Conservation (phyloP, 2,329 filamentous ascomycete genomes). For the Exophiala dermatitidis region DNA sequence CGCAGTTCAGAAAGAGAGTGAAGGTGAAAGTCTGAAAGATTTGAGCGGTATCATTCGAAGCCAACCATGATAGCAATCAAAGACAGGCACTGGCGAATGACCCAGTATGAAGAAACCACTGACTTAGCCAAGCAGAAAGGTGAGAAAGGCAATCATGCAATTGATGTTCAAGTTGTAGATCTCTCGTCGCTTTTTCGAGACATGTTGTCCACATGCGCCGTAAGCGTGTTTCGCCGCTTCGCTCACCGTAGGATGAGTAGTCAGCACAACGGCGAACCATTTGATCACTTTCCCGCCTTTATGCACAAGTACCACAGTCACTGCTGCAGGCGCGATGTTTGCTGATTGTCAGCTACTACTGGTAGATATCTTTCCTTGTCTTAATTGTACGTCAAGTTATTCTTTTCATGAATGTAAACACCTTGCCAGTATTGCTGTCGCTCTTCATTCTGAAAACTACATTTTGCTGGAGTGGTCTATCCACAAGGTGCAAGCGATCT, state of each 20-base stretch:
- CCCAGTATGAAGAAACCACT: too few relatives aligned
- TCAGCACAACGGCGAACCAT: neutral
- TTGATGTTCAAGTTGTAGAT: neutral
- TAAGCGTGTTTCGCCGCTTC: constrained; percentile 12
- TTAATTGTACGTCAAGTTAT: neutral
- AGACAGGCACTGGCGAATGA: neutral
- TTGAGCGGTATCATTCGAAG: neutral
- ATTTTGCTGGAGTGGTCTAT: too few relatives aligned
- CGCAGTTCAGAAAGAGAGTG: neutral
- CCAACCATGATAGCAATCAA: neutral
- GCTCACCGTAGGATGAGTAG: constrained; percentile 2
- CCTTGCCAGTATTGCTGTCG: too few relatives aligned
- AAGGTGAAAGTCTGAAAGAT: neutral
- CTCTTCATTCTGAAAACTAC: too few relatives aligned
- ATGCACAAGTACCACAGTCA: neutral
- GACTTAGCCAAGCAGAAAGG: neutral
- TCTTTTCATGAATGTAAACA: too few relatives aligned
- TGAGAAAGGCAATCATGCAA: neutral
- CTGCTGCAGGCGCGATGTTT: neutral
- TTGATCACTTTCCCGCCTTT: neutral
- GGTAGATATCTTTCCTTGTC: neutral
- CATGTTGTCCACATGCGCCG: neutral
- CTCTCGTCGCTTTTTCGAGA: neutral
- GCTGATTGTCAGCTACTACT: neutral
- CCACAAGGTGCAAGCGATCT: too few relatives aligned